Conservation (phyloP, 305 asterid genomes). For the Solanum aculeatissimum region DNA sequence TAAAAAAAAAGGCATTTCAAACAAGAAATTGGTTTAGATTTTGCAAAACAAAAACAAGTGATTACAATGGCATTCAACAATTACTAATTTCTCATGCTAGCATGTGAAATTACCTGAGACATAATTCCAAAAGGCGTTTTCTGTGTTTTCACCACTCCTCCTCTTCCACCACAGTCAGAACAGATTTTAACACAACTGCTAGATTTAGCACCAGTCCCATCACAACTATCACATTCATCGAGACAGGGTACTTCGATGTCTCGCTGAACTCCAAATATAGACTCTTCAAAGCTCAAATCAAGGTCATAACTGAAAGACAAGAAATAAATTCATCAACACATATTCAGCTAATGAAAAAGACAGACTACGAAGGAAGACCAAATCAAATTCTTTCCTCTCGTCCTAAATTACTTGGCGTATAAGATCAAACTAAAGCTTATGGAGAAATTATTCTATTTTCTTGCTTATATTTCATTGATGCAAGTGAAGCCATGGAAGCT, state of each 20-base stretch:
- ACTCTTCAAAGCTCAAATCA: constrained; percentile 71
- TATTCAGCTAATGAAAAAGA: not conserved
- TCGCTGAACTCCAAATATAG: constrained; percentile 67
- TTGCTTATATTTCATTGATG: not conserved
- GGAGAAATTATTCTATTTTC: not conserved
- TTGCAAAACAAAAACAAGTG: not conserved
- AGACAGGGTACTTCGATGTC: constrained; percentile 53
- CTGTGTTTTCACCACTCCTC: constrained; percentile 58
- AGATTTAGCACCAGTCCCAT: constrained; percentile 87
- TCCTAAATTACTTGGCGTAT: not conserved
- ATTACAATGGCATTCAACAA: constrained; percentile 2
- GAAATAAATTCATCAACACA: not conserved
- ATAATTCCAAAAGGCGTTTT: constrained; percentile 81
- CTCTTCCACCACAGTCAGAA: constrained; percentile 75
- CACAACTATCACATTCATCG: constrained; percentile 70
- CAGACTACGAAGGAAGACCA: not conserved
- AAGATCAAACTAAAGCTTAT: not conserved
- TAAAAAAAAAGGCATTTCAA: not conserved
- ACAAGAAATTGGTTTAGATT: not conserved
- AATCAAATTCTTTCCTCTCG: not conserved
- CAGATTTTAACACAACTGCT: constrained; percentile 52
- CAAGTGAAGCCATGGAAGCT: not conserved
- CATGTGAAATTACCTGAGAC: constrained; percentile 67
- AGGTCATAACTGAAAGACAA: constrained; percentile 52
- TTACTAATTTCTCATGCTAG: not conserved